Evolutionary conservation across 2,329 filamentous ascomycete species (phyloP), one percentile per base, ranked within the genome.

Genomic region (Xylaria sp.): DNA sequence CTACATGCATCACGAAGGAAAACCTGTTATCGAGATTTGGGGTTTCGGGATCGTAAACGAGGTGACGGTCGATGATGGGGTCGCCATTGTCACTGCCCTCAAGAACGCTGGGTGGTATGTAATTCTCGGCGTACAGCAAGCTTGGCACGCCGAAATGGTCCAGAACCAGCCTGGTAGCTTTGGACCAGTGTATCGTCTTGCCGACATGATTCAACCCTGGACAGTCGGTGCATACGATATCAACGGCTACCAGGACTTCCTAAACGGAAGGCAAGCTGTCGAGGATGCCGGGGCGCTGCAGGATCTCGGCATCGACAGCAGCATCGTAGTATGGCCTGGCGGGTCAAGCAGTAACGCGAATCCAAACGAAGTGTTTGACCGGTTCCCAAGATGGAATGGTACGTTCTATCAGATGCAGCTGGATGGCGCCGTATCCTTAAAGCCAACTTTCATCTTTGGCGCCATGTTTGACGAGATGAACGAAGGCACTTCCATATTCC

Each of bases 381-480:
- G 66, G 23, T 73, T 74, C 66, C 71, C 74, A n/a, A 70, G 75
- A 46, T 72, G 50, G 52, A 75, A 76, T 62, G 75, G 75, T 20
- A 59, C 74, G n/a, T 76, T 76, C 65, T 76, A 76, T 50, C 66
- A 74, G 65, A 74, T 70, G 65, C 75, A 76, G 65, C 65, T 76
- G 7, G 65, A 72, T 28, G 74, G 75, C 10, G 75, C 72, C n/a
- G 68, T 75, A 2, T 67, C 68, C 18, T 63, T 76, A 50, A 73
- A 75, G 60, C 75, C 75, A 2, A 73, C 25, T 3, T 76, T 76
- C 55, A 74, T 76, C 25, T 76, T 76, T 51, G 72, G 74, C 28
- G 74, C 75, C 28, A 76, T 76, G 75, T 76, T 76, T 41, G 75
- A 76, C 63, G 75, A 76, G 63, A 64, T 72, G 20, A 76, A 76